phyloP scores from a whole-genome alignment of 257 asterid genomes.

The Solanum chiquidenum region DNA sequence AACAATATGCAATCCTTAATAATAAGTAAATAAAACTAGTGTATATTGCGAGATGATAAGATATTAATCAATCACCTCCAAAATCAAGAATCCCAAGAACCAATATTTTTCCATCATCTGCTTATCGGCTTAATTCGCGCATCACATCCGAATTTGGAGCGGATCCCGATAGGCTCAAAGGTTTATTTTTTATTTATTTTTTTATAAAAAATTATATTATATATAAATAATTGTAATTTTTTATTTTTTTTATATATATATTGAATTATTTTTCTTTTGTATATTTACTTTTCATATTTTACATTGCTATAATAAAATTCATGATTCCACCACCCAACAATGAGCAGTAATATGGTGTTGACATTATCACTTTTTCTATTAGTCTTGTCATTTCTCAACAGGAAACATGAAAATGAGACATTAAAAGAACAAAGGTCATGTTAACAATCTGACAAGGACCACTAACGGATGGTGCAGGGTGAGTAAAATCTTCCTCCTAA shows the following conservation, averaged over 20 bases:
- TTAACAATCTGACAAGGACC: not conserved
- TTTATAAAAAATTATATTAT: too few relatives aligned
- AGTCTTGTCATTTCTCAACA: not conserved
- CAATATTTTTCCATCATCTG: not conserved
- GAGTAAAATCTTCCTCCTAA: not conserved
- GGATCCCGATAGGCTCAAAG: not conserved
- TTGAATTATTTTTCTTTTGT: too few relatives aligned
- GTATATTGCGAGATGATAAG: not conserved
- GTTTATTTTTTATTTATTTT: too few relatives aligned
- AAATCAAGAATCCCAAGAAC: not conserved
- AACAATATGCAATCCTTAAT: not conserved
- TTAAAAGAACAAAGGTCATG: not conserved
- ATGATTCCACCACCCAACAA: not conserved
- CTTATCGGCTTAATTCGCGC: not conserved
- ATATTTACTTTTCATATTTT: too few relatives aligned
- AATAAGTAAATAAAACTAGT: not conserved
- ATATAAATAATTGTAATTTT: too few relatives aligned
- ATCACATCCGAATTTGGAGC: not conserved
- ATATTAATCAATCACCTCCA: not conserved
- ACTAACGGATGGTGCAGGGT: not conserved
- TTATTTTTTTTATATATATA: too few relatives aligned
- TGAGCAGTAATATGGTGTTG: not conserved
- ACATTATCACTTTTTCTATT: not conserved
- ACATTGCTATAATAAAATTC: too few relatives aligned
- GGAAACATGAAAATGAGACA: not conserved